Evolutionary conservation across 2,329 filamentous ascomycete species (phyloP), one percentile per base, ranked within the genome.

Genomic region (Emmonsiellopsis sp.): DNA sequence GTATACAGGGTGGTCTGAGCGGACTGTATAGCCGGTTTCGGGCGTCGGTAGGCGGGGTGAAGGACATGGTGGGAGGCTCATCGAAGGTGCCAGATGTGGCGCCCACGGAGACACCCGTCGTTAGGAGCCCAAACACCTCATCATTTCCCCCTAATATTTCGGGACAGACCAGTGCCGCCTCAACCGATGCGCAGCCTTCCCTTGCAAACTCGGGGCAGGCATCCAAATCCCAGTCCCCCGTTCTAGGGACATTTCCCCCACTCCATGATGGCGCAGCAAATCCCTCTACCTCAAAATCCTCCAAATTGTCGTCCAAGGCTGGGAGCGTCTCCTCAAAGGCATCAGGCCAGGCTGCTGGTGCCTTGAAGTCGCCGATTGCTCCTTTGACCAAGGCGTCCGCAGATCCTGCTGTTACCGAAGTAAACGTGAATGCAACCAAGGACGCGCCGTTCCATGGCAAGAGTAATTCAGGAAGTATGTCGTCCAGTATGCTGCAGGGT

Each of bases 21-120:
- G 90, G 92, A 0, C 74, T 97, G 38, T 97, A 96, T 69, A 93
- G 81, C 70, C 84, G 90, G 38, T 79, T 97, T 62, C 84, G 85
- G 65, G 88, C 88, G 54, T 90, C 85, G 0, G 88, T 94, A n/a
- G 86, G 85, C 13, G 87, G 78, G 11, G 80, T 78, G 43, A 85
- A 81, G 59, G 80, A 83, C 53, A 75, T 71, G 51, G 69, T 70
- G 34, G 67, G 67, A 50, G 62, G 63, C 34, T 65, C 63, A 38
- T 61, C 65, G 46, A 70, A 63, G 56, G 61, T 62, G 37, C 58
- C 63, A 30, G 67, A 70, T 50, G 63, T 61, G 41, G 58, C 56
- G 37, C 51, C 62, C 7, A 51, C 57, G 30, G 69, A 69, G 8
- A 55, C 56, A 2, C 48, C 61, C 50, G 54, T 56, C 16, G 50